Conservation (phyloP, 2,329 filamentous ascomycete species). For the Aspergillus sp. region DNA sequence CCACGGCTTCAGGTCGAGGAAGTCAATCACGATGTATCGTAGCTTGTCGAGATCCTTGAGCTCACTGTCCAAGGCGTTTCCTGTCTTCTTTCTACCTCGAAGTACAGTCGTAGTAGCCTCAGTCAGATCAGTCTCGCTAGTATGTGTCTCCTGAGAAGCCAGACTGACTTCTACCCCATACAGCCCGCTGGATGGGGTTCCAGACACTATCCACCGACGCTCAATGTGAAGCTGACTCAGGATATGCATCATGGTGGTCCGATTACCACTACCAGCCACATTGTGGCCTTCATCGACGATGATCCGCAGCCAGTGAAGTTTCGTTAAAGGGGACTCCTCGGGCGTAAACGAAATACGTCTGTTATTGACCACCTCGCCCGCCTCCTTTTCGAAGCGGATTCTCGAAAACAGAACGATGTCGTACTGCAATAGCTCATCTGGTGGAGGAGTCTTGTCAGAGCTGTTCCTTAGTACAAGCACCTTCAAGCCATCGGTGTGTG, state of each 20-base stretch:
- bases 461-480: conserved; percentile 63
- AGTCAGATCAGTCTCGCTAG: conserved; percentile 36
- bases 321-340: conserved; percentile 64
- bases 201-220: conserved; percentile 84
- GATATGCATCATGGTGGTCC: conserved; percentile 60
- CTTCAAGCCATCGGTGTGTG: conserved; percentile 70
- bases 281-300: conserved; percentile 92
- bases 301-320: conserved; percentile 80
- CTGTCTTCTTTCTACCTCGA: conserved; percentile 36
- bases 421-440: conserved; percentile 62
- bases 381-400: conserved; percentile 70
- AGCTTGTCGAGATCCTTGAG: conserved; percentile 67
- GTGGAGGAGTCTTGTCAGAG: conserved; percentile 57
- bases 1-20: conserved; percentile 78
- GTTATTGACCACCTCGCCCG: conserved; percentile 53
- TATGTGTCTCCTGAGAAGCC: conserved; percentile 42
- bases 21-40: conserved; percentile 67
- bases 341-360: conserved; percentile 47
- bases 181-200: conserved; percentile 82
- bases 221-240: conserved; percentile 61
- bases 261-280: conserved; percentile 67
- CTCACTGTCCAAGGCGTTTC: conserved; percentile 55
- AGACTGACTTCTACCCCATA: conserved; percentile 71
- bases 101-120: conserved; percentile 38
- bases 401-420: conserved; percentile 81